Evolutionary conservation across 768 basidiomycete genomes (phyloP).

Genomic region (Flagelloscypha sp.): DNA sequence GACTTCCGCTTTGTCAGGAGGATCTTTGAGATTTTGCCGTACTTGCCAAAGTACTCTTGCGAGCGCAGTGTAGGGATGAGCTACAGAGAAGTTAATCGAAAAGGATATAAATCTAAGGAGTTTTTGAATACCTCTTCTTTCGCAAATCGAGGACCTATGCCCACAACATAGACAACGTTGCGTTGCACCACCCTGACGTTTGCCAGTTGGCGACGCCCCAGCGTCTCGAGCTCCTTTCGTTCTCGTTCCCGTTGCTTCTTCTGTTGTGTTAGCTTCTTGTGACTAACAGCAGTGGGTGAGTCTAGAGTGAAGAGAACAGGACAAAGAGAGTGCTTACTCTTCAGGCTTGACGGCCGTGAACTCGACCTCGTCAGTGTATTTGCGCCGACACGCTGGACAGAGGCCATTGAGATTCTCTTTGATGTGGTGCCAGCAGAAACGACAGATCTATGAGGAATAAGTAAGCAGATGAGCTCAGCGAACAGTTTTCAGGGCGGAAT

Average conservation of each 20-base stretch:
- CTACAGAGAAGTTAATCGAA: no score
- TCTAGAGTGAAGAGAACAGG: constrained; percentile 11
- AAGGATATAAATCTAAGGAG: background rate
- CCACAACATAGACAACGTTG: constrained; percentile 92
- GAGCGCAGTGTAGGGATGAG: constrained; percentile 89
- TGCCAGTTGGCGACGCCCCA: constrained; percentile 78
- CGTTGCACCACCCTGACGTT: constrained; percentile 96
- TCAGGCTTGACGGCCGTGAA: constrained; percentile 93
- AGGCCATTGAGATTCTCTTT: constrained; percentile 91
- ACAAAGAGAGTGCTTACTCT: constrained; percentile 56
- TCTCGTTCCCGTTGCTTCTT: constrained; percentile 94
- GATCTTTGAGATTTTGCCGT: constrained; percentile 96
- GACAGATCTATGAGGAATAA: constrained; percentile 69
- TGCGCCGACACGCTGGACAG: constrained; percentile 91
- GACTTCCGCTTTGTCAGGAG: constrained; percentile 84
- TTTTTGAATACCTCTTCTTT: constrained; percentile 94
- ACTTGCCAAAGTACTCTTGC: constrained; percentile 96
- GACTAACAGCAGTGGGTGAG: constrained; percentile 38
- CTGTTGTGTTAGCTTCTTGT: constrained; percentile 89
- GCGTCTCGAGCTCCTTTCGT: constrained; percentile 85
- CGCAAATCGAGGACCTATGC: constrained; percentile 87
- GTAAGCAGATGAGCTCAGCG: constrained; percentile 4
- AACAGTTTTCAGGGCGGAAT: constrained; percentile 7
- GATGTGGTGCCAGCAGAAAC: constrained; percentile 99
- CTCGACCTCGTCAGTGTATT: constrained; percentile 91